Conservation (phyloP, 2,329 filamentous ascomycete species). For the Sporothrix mexicana region DNA sequence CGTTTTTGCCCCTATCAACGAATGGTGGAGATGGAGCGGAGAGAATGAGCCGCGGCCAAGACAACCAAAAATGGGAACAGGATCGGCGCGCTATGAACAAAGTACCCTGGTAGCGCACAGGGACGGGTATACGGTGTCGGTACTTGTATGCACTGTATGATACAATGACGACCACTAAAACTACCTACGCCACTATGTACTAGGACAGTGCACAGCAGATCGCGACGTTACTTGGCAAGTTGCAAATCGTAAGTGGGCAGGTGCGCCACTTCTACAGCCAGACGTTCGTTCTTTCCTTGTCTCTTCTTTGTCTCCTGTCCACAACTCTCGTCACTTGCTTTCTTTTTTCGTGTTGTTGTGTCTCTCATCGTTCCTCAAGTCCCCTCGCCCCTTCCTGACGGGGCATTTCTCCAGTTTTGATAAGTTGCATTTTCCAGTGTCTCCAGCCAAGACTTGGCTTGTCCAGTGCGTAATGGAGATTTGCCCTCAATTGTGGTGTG, state of each 20-base stretch:
- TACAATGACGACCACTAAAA: too few species aligned
- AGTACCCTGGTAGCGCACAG: background rate
- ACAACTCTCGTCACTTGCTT: background rate
- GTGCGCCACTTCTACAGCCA: background rate
- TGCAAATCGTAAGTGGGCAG: background rate
- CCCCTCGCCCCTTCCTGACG: slow-evolving; percentile 14
- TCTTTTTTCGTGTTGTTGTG: background rate
- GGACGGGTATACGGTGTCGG: background rate
- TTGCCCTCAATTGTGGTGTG: background rate
- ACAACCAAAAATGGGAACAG: background rate
- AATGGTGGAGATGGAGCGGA: background rate
- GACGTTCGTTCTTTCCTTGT: background rate
- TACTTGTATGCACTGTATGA: background rate
- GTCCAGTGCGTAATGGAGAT: background rate
- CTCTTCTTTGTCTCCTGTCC: background rate
- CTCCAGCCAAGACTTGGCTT: background rate
- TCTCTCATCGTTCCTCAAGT: background rate
- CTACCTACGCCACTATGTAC: too few species aligned
- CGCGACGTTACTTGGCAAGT: background rate
- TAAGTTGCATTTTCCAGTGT: background rate
- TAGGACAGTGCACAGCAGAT: background rate
- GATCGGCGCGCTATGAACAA: slow-evolving; percentile 15
- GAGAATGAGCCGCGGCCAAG: slow-evolving; percentile 13
- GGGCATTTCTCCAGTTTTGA: slow-evolving; percentile 5
- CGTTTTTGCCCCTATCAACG: slow-evolving; percentile 19